A percentile compares a stretch with the other conserved stretches of the same genome.
phyloP scores from a whole-genome alignment of 1,139 yeast genomes.

The Candida freyschussii region DNA sequence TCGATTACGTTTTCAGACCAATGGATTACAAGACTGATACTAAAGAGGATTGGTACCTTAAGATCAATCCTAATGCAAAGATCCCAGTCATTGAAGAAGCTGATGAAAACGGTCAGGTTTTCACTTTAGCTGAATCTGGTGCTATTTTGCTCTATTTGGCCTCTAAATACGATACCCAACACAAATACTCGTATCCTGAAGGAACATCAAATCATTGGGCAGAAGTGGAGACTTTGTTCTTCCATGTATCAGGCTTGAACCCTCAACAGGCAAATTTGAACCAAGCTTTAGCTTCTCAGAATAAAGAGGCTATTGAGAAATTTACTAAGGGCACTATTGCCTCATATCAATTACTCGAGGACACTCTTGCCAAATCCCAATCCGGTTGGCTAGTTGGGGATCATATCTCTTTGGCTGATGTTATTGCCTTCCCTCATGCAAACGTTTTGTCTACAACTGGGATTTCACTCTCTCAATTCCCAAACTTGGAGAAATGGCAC shows the following conservation, averaged over 20 bases:
- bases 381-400: conserved; percentile 50
- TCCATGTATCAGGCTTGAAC: conserved; percentile 55
- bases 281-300: conserved; percentile 28
- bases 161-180: conserved; percentile 47
- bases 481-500: conserved; percentile 39
- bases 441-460: conserved; percentile 27
- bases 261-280: conserved; percentile 55
- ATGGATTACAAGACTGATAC: conserved; percentile 39
- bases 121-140: conserved; percentile 48
- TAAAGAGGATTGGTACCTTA: conserved; percentile 41
- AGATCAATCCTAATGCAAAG: conserved; percentile 47
- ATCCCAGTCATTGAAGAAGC: conserved; percentile 46
- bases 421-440: conserved; percentile 38
- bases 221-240: conserved; percentile 41
- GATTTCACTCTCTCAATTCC: conserved; percentile 30
- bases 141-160: conserved; percentile 53
- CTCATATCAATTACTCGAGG: conserved; percentile 45
- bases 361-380: conserved; percentile 36
- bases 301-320: conserved; percentile 33
- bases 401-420: conserved; percentile 50
- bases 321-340: conserved; percentile 4
- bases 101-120: conserved; percentile 33
- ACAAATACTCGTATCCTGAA: conserved; percentile 38
- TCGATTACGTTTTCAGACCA: conserved; percentile 40
- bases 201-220: conserved; percentile 40